Percentiles rank a stretch among this genome's conserved stretches.
Conservation (phyloP, 371 early-diverging fungal species). For the Mucor racemosus region DNA sequence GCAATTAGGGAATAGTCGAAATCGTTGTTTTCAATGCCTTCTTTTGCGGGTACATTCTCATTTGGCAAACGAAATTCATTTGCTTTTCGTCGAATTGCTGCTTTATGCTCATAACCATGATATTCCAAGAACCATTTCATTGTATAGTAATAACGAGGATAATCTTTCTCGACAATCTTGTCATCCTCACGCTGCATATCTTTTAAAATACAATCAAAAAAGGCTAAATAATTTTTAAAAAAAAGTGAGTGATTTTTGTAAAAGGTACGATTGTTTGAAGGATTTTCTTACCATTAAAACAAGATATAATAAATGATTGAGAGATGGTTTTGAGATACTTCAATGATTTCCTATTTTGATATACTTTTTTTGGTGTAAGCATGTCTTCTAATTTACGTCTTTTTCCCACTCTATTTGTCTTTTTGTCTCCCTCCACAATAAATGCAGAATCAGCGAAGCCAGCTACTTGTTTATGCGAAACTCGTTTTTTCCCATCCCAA, state of each 20-base stretch:
- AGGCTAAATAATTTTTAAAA: slow-evolving; percentile 34
- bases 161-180: slow-evolving; percentile 59
- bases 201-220: slow-evolving; percentile 59
- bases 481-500: slow-evolving; percentile 42
- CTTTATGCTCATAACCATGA: slow-evolving; percentile 31
- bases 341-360: slow-evolving; percentile 30
- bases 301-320: slow-evolving; percentile 56
- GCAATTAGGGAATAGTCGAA: slow-evolving; percentile 66
- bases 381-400: slow-evolving; percentile 45
- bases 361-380: slow-evolving; percentile 22
- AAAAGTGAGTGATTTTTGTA: neutral
- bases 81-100: slow-evolving; percentile 15
- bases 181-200: slow-evolving; percentile 67
- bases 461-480: slow-evolving; percentile 48
- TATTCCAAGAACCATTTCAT: slow-evolving; percentile 50
- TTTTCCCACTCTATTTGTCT: slow-evolving; percentile 31
- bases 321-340: slow-evolving; percentile 37
- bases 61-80: neutral
- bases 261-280: neutral
- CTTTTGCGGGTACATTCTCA: neutral
- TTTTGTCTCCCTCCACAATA: slow-evolving; percentile 55
- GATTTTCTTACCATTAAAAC: slow-evolving; percentile 64
- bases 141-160: slow-evolving; percentile 39
- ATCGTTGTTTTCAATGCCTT: slow-evolving; percentile 13
- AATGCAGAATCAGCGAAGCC: slow-evolving; percentile 46